Base-by-base conservation (phyloP, 352 stramenopile species). In the Phytophthora rubi region DNA sequence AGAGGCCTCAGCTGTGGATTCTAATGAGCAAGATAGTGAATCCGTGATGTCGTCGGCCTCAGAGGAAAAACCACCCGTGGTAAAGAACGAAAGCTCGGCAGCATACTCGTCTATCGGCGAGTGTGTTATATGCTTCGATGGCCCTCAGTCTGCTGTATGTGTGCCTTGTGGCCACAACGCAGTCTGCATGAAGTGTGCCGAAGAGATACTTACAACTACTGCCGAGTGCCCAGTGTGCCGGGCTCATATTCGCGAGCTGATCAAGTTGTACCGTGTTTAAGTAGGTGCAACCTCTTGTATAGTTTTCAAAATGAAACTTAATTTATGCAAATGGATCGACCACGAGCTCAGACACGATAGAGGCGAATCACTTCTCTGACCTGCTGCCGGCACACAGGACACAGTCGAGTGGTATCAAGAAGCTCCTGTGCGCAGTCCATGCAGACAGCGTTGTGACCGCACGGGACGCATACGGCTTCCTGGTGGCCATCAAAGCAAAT, bases 361-460 rank as follows among this genome's bases (percentile, higher is more conserved):
- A 95, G 68, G 37, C 84, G 86, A 71, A 96, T 85, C 48, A 94
- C 76, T 47, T 96, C 85, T 16, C 87, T 85, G 52, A 96, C 84
- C 28, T 77, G 64, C 32, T 81, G 79, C 44, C 89, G 89, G 13
- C 88, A 96, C 59, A 96, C 88, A 4, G 89, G 87, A 26, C 89
- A 96, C 16, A 85, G 59, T 7, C 76, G 76, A 16, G 82, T 89
- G 3, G 83, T 88, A 39, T 82, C 73, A 45, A 94, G 53, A 32
- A 96, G 70, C 51, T 92, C 80, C 15, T 82, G 68, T 0, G 89
- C 89, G 56, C 89, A 96, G 65, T 82, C 67, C 83, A 91, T 92
- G 59, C 89, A 96, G 53, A 95, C 84, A n/a, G 89, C 89, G 49
- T 95, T 92, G 77, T 96, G 89, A 45, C 89, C 89, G 23, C 89